Percentiles rank a stretch among this genome's conserved stretches.
Conservation (phyloP, 306 rosid species). For the Cucurbita argyrosperma region DNA sequence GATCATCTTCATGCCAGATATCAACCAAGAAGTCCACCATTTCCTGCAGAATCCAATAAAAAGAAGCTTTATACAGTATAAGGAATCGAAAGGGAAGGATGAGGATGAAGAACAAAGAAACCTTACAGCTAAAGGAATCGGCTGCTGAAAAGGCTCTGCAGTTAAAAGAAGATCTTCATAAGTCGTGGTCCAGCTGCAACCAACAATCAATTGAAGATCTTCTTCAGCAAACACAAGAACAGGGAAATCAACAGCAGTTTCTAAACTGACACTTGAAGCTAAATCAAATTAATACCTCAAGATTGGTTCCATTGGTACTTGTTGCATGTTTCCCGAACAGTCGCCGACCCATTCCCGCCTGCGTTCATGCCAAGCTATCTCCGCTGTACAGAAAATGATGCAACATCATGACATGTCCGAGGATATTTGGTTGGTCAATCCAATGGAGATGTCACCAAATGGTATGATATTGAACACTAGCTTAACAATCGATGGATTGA, state of each 20-base stretch:
- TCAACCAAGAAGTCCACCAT: constrained; percentile 59
- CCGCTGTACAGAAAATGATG: constrained; percentile 32
- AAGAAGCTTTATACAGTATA: not conserved
- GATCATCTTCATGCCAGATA: constrained; percentile 57
- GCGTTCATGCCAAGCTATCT: constrained; percentile 47
- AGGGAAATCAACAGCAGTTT: not conserved
- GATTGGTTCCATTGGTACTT: constrained; percentile 33
- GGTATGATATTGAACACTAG: not conserved
- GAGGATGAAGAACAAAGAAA: not conserved
- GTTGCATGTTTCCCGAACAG: constrained; percentile 19
- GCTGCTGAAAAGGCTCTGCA: constrained; percentile 29
- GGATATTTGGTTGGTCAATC: not conserved
- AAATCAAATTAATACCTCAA: constrained; percentile 28
- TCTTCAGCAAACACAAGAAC: not conserved
- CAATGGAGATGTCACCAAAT: not conserved
- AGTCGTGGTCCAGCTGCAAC: constrained; percentile 36
- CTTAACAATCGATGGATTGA: not conserved
- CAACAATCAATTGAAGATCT: not conserved
- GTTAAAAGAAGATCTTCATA: constrained; percentile 36
- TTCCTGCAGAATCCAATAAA: constrained; percentile 34
- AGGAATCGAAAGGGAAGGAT: not conserved
- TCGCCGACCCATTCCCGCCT: constrained; percentile 58
- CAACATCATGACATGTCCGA: not conserved
- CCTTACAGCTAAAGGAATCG: constrained; percentile 36
- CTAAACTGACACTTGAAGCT: not conserved